Evolutionary conservation across 2,329 filamentous ascomycete genomes (phyloP), one percentile per base, ranked within the genome.

Genomic region (Alternaria triticimaculans): DNA sequence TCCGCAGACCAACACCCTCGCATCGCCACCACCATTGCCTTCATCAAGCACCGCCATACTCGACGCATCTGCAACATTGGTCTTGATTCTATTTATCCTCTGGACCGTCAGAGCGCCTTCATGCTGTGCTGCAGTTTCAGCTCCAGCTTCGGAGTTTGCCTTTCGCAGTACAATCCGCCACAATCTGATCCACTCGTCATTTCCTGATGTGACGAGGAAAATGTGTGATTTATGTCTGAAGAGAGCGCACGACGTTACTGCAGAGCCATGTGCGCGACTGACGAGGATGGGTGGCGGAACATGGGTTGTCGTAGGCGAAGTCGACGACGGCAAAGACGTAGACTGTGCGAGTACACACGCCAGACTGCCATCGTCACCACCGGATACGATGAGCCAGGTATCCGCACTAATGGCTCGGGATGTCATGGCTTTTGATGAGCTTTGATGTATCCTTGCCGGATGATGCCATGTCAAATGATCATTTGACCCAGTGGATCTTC

Each of bases 341-440:
- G 57, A 25, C 21, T 23, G 23, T n/a, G 53, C 60, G 41, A 69
- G 59, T 26, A 85, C 70, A 30, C 85, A 75, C 0, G 86, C 90
- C 0, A 98, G 78, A 4, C 91, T 90, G 65, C 96, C 96, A 78
- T 98, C 96, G 72, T 99, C 96, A 21, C 96, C 94, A 25, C 92
- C 93, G 0, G 93, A 94, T 5, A 92, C 78, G 18, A 97, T 75
- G 1, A 92, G 68, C 68, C 82, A 70, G 55, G 80, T 68, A n/a
- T 69, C 71, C 28, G 75, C 37, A 18, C 73, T 69, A 14, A 83
- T 55, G 26, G 72, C 49, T 2, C 77, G 62, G 5, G 80, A 56
- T 4, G 81, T 75, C 61, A 86, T 76, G 0, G 78, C 73, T 77
- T 97, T 96, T 76, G 97, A 88, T 55, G 90, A 89, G 78, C 87